Evolutionary conservation across 1,139 yeast genomes (phyloP).

Genomic region (Pichia sp.): DNA sequence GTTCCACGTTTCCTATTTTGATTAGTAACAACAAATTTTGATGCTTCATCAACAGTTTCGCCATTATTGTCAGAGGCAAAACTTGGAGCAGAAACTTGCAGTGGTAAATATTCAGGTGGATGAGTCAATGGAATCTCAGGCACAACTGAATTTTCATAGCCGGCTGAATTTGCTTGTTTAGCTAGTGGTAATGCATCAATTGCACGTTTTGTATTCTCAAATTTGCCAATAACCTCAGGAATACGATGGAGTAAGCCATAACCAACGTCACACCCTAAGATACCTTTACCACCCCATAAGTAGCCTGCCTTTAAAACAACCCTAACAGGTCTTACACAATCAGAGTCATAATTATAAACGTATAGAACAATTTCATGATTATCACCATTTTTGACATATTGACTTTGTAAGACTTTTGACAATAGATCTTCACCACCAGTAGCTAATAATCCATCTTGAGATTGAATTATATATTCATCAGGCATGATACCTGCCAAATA

Average conservation of each 20-base stretch:
- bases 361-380: conserved; percentile 43
- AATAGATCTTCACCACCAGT: conserved; percentile 83
- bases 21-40: conserved; percentile 7
- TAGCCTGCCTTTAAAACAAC: conserved; percentile 49
- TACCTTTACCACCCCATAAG: conserved; percentile 62
- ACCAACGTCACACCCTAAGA: conserved; percentile 92
- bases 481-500: conserved; percentile 77
- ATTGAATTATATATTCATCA: conserved; percentile 86
- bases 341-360: conserved; percentile 85
- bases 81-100: conserved; percentile 11
- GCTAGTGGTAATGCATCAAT: conserved; percentile 2
- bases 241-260: conserved; percentile 83
- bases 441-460: conserved; percentile 62
- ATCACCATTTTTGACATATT: conserved; percentile 39
- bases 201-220: conserved; percentile 3
- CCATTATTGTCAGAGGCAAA: conserved; percentile 4
- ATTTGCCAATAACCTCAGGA: conserved; percentile 59
- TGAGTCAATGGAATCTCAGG: conserved; percentile 10
- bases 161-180: background rate
- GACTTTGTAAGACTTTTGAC: conserved; percentile 60
- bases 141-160: background rate
- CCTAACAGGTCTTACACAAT: conserved; percentile 78
- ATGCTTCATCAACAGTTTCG: conserved; percentile 13
- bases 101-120: conserved; percentile 14
- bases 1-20: conserved; percentile 8